Percentiles rank a stretch among this genome's conserved stretches.
phyloP scores from a whole-genome alignment of 2,329 filamentous ascomycete species.

The Chaetomium globosum region DNA sequence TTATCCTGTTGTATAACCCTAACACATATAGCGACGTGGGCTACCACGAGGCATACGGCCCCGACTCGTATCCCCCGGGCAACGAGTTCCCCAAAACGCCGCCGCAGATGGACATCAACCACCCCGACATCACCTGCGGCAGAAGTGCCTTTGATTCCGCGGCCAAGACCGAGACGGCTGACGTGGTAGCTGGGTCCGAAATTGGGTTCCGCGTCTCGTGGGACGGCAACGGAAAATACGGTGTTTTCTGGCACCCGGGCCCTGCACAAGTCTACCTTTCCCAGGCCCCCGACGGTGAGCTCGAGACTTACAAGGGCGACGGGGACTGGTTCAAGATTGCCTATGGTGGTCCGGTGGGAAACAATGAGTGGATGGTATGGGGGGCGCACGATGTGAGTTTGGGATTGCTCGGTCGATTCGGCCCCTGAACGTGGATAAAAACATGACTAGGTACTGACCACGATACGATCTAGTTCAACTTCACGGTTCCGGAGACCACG shows the following conservation, averaged over 20 bases:
- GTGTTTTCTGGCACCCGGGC: slow-evolving; percentile 25
- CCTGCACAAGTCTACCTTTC: slow-evolving; percentile 29
- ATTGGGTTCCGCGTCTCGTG: slow-evolving; percentile 30
- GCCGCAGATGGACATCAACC: slow-evolving; percentile 20
- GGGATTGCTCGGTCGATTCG: neutral
- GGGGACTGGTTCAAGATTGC: slow-evolving; percentile 34
- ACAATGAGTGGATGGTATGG: slow-evolving; percentile 25
- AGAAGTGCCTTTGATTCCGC: slow-evolving; percentile 25
- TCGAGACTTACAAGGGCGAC: slow-evolving; percentile 24
- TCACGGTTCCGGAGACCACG: slow-evolving; percentile 27
- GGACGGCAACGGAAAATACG: slow-evolving; percentile 24
- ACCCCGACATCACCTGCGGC: slow-evolving; percentile 29
- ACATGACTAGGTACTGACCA: neutral
- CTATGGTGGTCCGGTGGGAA: slow-evolving; percentile 19
- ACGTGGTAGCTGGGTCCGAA: slow-evolving; percentile 30
- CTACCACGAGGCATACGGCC: neutral
- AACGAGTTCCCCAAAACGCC: slow-evolving; percentile 8
- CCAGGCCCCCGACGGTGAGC: slow-evolving; percentile 23
- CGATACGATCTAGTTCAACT: slow-evolving; percentile 25
- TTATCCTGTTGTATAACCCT: neutral
- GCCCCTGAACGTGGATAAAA: neutral
- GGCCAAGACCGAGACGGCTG: slow-evolving; percentile 25
- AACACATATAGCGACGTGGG: neutral
- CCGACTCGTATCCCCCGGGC: neutral
- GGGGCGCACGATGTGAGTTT: slow-evolving; percentile 18